phyloP scores from a whole-genome alignment of 176 grass and related monocot species.

The barley (Hordeum vulgare) region MorexV3_pseudomolecules_assembly NC_058521.1:9645116-9645615 shows the following conservation, averaged over 20 bases:
- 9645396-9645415: not conserved
- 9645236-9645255: slow-evolving; percentile 43
- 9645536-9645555: slow-evolving; percentile 15
- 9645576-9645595: slow-evolving; percentile 13
- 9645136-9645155: slow-evolving; percentile 30
- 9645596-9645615: slow-evolving; percentile 10
- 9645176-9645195: slow-evolving; percentile 8
- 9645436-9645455: slow-evolving; percentile 15
- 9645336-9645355: not conserved
- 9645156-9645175: not conserved
- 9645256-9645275: slow-evolving; percentile 42
- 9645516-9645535: slow-evolving; percentile 3
- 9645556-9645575: slow-evolving; percentile 4
- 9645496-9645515: slow-evolving; percentile 30
- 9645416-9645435: not conserved
- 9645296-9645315: slow-evolving; percentile 27
- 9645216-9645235: slow-evolving; percentile 37
- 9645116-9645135: slow-evolving; percentile 13
- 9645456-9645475: slow-evolving; percentile 1
- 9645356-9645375: not conserved
- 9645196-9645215: not conserved
- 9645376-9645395: not conserved
- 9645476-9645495: slow-evolving; percentile 23
- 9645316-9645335: slow-evolving; percentile 8
- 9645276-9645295: not conserved